phyloP scores from a whole-genome alignment of 1,284 basidiomycete genomes.

The Rhodofomes roseus region DNA sequence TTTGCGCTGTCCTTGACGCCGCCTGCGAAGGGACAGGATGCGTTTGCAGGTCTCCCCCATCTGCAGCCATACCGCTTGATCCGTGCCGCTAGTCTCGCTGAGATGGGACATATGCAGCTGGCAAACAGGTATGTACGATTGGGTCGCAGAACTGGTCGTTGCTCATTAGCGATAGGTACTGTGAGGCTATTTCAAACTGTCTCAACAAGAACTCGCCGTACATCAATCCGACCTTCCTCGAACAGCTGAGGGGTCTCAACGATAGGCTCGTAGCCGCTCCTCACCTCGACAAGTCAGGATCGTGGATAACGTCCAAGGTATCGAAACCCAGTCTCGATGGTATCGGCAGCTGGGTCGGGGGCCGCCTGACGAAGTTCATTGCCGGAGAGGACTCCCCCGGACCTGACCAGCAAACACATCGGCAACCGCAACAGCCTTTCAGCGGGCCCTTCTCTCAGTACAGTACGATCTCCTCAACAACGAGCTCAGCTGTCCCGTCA shows the following conservation, averaged over 20 bases:
- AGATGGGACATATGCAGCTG: slow-evolving; percentile 70
- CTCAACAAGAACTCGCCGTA: slow-evolving; percentile 67
- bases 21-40: slow-evolving; percentile 80
- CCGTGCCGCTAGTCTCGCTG: slow-evolving; percentile 75
- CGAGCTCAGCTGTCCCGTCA: slow-evolving; percentile 67
- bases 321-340: slow-evolving; percentile 89
- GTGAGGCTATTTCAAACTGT: slow-evolving; percentile 82
- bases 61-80: slow-evolving; percentile 88
- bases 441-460: slow-evolving; percentile 93
- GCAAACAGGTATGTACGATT: slow-evolving; percentile 60
- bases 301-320: slow-evolving; percentile 82
- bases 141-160: neutral
- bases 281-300: slow-evolving; percentile 66
- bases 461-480: slow-evolving; percentile 86
- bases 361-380: slow-evolving; percentile 94
- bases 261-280: slow-evolving; percentile 81
- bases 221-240: slow-evolving; percentile 63
- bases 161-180: slow-evolving; percentile 61
- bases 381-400: slow-evolving; percentile 75
- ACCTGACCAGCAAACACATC: slow-evolving; percentile 36
- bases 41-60: slow-evolving; percentile 80
- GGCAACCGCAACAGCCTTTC: slow-evolving; percentile 41
- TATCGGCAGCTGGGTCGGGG: slow-evolving; percentile 91
- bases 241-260: slow-evolving; percentile 78
- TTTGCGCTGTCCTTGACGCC: slow-evolving; percentile 82